A percentile compares a stretch with the other conserved stretches of the same genome.
These are phyloP conservation scores for Corchorus capsularis DNA, from an alignment of 345 rosid species.

Conservation along the genomic window DNA sequence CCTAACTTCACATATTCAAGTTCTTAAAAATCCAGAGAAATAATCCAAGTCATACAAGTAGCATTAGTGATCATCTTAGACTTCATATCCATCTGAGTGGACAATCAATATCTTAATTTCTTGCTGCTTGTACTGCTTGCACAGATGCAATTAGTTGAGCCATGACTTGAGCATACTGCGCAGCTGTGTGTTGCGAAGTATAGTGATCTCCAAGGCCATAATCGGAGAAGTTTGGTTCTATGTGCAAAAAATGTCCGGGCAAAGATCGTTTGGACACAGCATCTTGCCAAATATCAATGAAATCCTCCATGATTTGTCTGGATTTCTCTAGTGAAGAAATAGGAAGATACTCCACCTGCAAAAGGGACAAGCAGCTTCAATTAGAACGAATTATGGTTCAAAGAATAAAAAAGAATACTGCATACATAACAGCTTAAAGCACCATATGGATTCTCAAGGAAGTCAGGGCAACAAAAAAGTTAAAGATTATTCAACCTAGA, in stretches of 20 bases:
- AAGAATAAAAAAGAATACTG: no score
- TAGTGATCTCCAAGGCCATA: constrained; percentile 72
- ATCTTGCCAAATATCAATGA: constrained; percentile 80
- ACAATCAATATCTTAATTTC: constrained; percentile 38
- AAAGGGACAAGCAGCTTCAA: constrained; percentile 22
- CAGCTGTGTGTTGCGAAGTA: constrained; percentile 81
- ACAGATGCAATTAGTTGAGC: constrained; percentile 81
- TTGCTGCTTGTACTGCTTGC: constrained; percentile 53
- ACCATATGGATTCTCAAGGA: not conserved
- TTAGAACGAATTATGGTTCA: not conserved
- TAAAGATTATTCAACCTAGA: not conserved
- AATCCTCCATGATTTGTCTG: constrained; percentile 73
- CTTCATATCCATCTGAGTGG: no score
- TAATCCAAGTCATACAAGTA: no score
- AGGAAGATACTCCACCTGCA: constrained; percentile 91
- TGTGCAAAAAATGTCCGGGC: constrained; percentile 69
- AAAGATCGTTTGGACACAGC: constrained; percentile 70
- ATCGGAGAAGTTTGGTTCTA: constrained; percentile 67
- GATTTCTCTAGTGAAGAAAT: constrained; percentile 78
- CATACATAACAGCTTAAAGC: not conserved
- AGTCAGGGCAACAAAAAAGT: not conserved
- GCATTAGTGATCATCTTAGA: no score
- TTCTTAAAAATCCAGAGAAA: no score
- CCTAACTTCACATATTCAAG: no score
- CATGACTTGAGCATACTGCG: constrained; percentile 74